Percentiles rank a stretch among this genome's conserved stretches.
phyloP scores from a whole-genome alignment of 352 stramenopile species.

The Albugo laibachii region DNA sequence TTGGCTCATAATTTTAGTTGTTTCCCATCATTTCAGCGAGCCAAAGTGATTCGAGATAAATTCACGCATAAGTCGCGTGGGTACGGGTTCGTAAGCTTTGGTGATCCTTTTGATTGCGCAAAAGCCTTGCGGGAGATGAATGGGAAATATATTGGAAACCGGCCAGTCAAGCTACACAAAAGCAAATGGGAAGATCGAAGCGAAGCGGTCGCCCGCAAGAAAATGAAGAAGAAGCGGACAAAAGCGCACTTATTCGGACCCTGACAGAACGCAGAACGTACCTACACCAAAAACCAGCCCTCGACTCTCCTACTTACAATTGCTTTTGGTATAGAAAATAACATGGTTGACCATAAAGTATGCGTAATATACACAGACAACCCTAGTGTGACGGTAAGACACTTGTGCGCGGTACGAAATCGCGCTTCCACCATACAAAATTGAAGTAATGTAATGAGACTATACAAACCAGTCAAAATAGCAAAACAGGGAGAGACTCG shows the following conservation, averaged over 20 bases:
- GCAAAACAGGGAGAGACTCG: too few species aligned
- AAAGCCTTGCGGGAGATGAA: conserved; percentile 92
- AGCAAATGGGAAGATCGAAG: conserved; percentile 92
- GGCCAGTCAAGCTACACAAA: conserved; percentile 88
- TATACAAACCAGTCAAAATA: too few species aligned
- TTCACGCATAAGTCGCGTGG: conserved; percentile 78
- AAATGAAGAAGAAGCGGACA: conserved; percentile 62
- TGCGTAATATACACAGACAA: too few species aligned
- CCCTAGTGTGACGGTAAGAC: too few species aligned
- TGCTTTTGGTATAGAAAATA: too few species aligned
- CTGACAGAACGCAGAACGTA: too few species aligned
- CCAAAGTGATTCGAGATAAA: conserved; percentile 71
- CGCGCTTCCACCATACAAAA: too few species aligned
- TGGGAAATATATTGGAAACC: conserved; percentile 88
- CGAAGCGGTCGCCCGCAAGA: conserved; percentile 78
- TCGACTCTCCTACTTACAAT: too few species aligned
- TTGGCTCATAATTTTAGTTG: conserved; percentile 50
- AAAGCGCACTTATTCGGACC: conserved; percentile 38
- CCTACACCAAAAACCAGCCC: too few species aligned
- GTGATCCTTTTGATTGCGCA: conserved; percentile 86
- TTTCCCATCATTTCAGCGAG: conserved; percentile 58
- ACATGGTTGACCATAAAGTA: too few species aligned
- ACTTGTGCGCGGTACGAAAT: too few species aligned
- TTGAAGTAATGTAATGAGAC: too few species aligned
- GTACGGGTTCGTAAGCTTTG: conserved; percentile 91